Base-by-base conservation (phyloP, 305 asterid species). In the Coffea humblotiana region DNA sequence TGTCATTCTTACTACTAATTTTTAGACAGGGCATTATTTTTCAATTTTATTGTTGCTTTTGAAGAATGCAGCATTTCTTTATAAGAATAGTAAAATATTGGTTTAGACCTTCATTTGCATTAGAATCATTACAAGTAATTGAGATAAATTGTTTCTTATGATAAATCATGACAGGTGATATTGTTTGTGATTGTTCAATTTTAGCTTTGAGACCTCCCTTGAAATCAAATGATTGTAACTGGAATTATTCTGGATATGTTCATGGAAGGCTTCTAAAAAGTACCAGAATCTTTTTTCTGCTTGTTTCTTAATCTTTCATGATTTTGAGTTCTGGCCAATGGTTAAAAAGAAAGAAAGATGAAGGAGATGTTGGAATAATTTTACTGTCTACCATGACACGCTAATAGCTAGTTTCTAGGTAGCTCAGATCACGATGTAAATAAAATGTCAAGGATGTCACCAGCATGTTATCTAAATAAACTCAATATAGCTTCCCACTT, bases 281-380 rank as follows among this genome's bases (percentile, higher is more conserved):
- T 54, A 54, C 8, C 23, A 54, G 6, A 54, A 54, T 23, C 9
- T 54, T 16, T 84, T 54, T 54, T 23, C 61, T 54, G n/a, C 61
- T 54, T 54, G 61, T 18, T 8, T 18, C n/a, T 54, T 23, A 8
- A 54, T 23, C n/a, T 52, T 52, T 15, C 61, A 16, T 54, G 9
- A 19, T 54, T n/a, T 54, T 54, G 23, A 54, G n/a, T 54, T 23
- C 61, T 5, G 19, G 67, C 32, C n/a, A 49, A 47, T 19, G 25
- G 51, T 16, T 54, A 61, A 27, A 68, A 52, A 7, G 5, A 21
- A 54, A 25, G 16, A 27, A 16, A 3, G 96, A 93, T 91, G n/a
- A 21, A 52, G 48, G 21, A 27, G 49, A 21, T 51, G 40, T 19
- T 32, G 65, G 66, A 19, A 6, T 54, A 74, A 73, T 43, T 73